Conservation (phyloP, 129 eudicot genomes). For the Flaveria robusta region DNA sequence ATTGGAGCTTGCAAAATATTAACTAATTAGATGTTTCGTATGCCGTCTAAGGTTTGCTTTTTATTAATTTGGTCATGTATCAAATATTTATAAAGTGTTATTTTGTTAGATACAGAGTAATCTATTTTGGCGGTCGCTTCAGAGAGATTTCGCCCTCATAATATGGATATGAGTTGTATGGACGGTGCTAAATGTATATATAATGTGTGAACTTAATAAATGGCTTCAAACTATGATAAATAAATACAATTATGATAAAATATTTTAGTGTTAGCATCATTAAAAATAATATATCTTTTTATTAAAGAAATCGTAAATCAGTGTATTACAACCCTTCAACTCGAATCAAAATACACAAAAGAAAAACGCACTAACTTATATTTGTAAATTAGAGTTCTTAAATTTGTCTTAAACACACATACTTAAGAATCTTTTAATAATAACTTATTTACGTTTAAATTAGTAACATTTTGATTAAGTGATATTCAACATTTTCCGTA, state of each 20-base stretch:
- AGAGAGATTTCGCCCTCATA: constrained; percentile 21
- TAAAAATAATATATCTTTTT: no score
- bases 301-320: no score
- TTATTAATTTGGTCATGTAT: not conserved
- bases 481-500: no score
- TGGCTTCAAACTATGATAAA: not conserved
- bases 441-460: no score
- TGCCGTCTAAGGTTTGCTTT: not conserved
- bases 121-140: constrained; percentile 34
- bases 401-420: no score
- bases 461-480: no score
- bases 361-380: no score
- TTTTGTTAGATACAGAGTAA: not conserved
- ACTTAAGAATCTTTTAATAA: no score
- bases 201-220: constrained; percentile 32
- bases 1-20: constrained; percentile 17
- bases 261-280: not conserved
- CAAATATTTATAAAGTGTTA: not conserved
- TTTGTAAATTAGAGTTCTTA: no score
- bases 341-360: no score
- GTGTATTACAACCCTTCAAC: no score
- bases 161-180: constrained; percentile 37
- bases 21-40: not conserved
- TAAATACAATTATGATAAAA: not conserved
- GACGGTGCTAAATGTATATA: constrained; percentile 21